A percentile compares a stretch with the other conserved stretches of the same genome.
These are phyloP conservation scores for Theobroma cacao DNA, from an alignment of 345 rosid genomes.

Conservation along the genomic window DNA sequence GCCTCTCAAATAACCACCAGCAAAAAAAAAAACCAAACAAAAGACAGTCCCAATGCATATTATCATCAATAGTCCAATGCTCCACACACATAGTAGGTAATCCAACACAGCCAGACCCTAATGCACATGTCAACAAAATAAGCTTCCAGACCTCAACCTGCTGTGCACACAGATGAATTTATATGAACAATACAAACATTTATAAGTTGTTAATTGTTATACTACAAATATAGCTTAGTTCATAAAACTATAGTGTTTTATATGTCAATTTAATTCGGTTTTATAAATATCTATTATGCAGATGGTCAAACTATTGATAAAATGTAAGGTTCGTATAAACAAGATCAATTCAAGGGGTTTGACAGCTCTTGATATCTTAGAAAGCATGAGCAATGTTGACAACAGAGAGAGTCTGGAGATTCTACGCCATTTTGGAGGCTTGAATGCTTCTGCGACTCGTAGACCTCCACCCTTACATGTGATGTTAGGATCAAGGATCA, in stretches of 20 bases:
- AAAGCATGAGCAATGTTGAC: not conserved
- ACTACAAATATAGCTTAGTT: no score
- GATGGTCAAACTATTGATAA: not conserved
- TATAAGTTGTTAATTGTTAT: no score
- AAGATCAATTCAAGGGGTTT: not conserved
- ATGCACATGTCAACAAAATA: no score
- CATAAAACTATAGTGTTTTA: not conserved
- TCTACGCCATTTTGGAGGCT: not conserved
- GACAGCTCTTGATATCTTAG: not conserved
- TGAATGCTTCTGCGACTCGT: not conserved
- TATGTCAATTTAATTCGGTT: not conserved
- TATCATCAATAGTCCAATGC: no score
- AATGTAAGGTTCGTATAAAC: not conserved
- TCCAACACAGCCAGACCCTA: no score
- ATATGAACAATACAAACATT: no score
- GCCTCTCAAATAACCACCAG: no score
- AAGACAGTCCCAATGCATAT: no score
- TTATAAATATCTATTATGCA: not conserved
- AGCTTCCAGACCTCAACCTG: no score
- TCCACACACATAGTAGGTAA: no score
- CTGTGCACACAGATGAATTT: no score
- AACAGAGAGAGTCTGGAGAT: not conserved
- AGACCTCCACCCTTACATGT: not conserved
- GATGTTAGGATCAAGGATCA: slow-evolving; percentile 1
- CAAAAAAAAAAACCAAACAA: no score